These are phyloP conservation scores for Colletotrichum tropicicola DNA, from an alignment of 2,329 filamentous ascomycete species.

Conservation along the genomic window DNA sequence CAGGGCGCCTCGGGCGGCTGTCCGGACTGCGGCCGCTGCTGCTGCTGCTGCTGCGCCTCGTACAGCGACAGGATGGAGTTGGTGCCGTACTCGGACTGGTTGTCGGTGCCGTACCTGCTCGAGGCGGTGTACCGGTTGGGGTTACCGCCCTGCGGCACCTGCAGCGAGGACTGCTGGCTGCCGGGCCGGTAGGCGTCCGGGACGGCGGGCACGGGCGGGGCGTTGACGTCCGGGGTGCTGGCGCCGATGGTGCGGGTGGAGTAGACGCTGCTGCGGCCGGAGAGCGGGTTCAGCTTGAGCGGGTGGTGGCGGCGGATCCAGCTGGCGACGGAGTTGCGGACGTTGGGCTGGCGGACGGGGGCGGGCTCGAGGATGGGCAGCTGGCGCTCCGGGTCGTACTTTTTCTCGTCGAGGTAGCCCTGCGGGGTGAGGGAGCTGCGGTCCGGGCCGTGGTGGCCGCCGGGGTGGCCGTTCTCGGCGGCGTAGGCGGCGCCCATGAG, in stretches of 20 bases:
- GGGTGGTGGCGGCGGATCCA: conserved; percentile 37
- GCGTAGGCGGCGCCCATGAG: conserved; percentile 34
- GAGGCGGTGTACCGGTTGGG: background rate
- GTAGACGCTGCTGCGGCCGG: conserved; percentile 24
- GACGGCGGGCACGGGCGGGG: conserved; percentile 17
- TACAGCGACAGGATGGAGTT: conserved; percentile 25
- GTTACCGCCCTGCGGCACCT: background rate
- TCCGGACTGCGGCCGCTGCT: background rate
- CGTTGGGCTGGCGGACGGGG: conserved; percentile 28
- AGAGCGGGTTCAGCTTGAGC: conserved; percentile 33
- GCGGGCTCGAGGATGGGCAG: conserved; percentile 28
- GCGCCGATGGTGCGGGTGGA: conserved; percentile 7
- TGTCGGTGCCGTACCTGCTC: conserved; percentile 10
- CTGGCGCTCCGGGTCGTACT: conserved; percentile 16
- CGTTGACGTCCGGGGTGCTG: background rate
- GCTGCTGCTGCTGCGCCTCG: background rate
- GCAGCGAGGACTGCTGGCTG: background rate
- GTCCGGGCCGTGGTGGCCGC: background rate
- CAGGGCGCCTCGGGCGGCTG: background rate
- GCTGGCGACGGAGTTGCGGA: conserved; percentile 35
- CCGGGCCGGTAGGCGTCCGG: conserved; percentile 12
- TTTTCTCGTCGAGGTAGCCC: conserved; percentile 32
- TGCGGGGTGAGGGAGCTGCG: conserved; percentile 18
- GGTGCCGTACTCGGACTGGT: background rate
- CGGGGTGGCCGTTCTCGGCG: conserved; percentile 31